phyloP scores from a whole-genome alignment of 129 eudicot genomes.

The Flaveria brownii region DNA sequence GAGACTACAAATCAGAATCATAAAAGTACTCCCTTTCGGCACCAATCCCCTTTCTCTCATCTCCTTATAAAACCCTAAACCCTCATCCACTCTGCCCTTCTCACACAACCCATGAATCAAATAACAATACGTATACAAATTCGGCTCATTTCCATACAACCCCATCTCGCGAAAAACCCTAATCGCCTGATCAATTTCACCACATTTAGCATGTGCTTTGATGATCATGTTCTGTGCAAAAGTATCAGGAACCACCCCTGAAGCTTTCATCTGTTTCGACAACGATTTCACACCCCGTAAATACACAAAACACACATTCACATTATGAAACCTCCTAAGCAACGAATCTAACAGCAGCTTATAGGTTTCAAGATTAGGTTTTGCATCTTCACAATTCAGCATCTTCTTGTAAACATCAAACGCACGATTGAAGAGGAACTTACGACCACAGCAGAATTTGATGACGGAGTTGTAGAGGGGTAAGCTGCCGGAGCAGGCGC shows the following conservation, averaged over 20 bases:
- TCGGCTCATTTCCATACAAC: constrained; percentile 73
- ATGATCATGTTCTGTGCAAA: constrained; percentile 70
- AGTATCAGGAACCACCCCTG: constrained; percentile 77
- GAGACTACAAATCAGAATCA: constrained; percentile 79
- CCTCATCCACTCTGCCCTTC: constrained; percentile 76
- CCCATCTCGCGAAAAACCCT: constrained; percentile 79
- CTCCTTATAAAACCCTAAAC: constrained; percentile 63
- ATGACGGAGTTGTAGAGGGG: constrained; percentile 70
- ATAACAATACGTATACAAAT: constrained; percentile 64
- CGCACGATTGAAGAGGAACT: constrained; percentile 60
- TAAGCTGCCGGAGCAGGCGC: constrained; percentile 59
- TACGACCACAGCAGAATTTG: constrained; percentile 67
- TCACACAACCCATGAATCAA: constrained; percentile 77
- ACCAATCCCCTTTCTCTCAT: constrained; percentile 71
- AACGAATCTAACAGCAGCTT: constrained; percentile 51
- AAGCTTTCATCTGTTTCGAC: constrained; percentile 74
- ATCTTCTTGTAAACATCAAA: constrained; percentile 77
- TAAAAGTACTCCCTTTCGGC: constrained; percentile 60
- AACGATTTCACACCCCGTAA: constrained; percentile 65
- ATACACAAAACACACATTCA: constrained; percentile 69
- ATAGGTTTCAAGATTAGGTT: constrained; percentile 71
- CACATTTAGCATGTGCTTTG: constrained; percentile 71
- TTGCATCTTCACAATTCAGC: constrained; percentile 47
- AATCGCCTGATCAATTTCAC: constrained; percentile 65
- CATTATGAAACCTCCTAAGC: constrained; percentile 58